phyloP scores from a whole-genome alignment of 192 early-diverging fungal genomes.

The Rhizophlyctis rosea region DNA sequence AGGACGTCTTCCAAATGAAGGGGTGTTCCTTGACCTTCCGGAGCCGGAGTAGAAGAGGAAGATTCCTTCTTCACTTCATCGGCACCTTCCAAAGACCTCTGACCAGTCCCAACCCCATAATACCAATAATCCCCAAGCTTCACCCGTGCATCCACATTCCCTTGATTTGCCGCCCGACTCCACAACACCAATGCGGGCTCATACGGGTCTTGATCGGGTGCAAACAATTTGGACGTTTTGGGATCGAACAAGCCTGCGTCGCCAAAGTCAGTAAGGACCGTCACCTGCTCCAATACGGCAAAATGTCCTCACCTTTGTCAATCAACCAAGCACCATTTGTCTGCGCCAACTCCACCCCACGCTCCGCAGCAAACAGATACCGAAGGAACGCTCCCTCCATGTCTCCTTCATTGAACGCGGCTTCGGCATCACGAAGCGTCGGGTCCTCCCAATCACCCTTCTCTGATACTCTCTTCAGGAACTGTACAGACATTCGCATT shows the following conservation, averaged over 20 bases:
- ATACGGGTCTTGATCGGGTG: constrained; percentile 29
- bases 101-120: constrained; percentile 68
- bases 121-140: constrained; percentile 94
- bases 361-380: constrained; percentile 85
- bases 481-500: constrained; percentile 42
- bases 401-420: constrained; percentile 61
- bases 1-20: not conserved
- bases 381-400: constrained; percentile 64
- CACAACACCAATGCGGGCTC: constrained; percentile 81
- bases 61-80: constrained; percentile 16
- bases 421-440: constrained; percentile 55
- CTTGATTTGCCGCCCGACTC: constrained; percentile 92
- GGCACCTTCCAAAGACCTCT: not conserved
- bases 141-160: constrained; percentile 82
- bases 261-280: no score
- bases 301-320: constrained; percentile 52
- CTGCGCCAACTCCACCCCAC: constrained; percentile 84
- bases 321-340: constrained; percentile 87
- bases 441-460: constrained; percentile 79
- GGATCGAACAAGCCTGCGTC: constrained; percentile 9
- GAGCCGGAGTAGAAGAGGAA: not conserved
- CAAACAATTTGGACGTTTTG: constrained; percentile 7
- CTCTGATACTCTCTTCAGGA: constrained; percentile 78
- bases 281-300: no score
- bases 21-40: not conserved